Evolutionary conservation across 192 early-diverging fungal species (phyloP).

Genomic region (Entomortierella lignicola): DNA sequence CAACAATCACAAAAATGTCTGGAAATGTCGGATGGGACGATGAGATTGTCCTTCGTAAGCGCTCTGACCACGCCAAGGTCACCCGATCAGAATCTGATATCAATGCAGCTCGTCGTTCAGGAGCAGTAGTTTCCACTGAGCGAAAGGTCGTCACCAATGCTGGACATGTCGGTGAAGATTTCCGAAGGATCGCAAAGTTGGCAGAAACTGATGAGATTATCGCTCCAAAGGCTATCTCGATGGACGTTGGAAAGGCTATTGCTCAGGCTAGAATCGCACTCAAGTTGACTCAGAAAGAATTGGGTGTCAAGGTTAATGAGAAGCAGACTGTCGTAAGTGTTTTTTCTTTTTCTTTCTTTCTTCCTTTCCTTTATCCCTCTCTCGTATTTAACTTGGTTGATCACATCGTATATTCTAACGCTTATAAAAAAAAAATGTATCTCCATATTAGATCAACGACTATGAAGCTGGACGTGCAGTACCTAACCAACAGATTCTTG

Average conservation of each 20-base stretch:
- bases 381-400: too few relatives aligned
- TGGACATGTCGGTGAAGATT: slow-evolving; percentile 71
- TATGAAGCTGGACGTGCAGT: slow-evolving; percentile 89
- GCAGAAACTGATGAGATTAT: slow-evolving; percentile 89
- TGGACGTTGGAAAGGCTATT: slow-evolving; percentile 86
- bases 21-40: slow-evolving; percentile 75
- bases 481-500: slow-evolving; percentile 91
- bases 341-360: slow-evolving; percentile 1
- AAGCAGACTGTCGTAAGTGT: slow-evolving; percentile 82
- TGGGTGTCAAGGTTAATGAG: slow-evolving; percentile 91
- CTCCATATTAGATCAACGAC: slow-evolving; percentile 75
- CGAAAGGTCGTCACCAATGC: slow-evolving; percentile 77
- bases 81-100: slow-evolving; percentile 71
- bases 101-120: slow-evolving; percentile 79
- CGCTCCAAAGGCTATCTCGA: slow-evolving; percentile 71
- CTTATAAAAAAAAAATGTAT: too few relatives aligned
- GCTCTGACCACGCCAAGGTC: slow-evolving; percentile 67
- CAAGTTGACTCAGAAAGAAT: slow-evolving; percentile 89
- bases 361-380: slow-evolving; percentile 9
- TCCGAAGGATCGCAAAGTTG: slow-evolving; percentile 84
- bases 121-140: slow-evolving; percentile 76
- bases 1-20: slow-evolving; percentile 17
- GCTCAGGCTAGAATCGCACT: slow-evolving; percentile 81
- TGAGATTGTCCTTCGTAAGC: slow-evolving; percentile 85
- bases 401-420: too few relatives aligned